Evolutionary conservation across 441 rosid genomes (phyloP), one percentile per base, ranked within the genome.

Genomic region (Flueggea neowawraea): DNA sequence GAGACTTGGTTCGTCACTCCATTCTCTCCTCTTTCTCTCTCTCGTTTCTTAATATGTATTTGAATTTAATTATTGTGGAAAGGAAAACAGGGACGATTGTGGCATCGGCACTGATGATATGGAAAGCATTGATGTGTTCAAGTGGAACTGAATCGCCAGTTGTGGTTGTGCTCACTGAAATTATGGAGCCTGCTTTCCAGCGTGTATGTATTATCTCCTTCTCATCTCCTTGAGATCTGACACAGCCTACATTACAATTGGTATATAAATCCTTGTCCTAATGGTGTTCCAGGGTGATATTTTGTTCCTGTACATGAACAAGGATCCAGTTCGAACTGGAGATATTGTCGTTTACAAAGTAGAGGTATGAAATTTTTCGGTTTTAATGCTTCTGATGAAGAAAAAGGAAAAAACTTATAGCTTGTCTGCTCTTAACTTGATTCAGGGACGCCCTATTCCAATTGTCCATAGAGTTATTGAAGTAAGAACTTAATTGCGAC

Each of bases 181-280:
- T 98, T 66, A 95, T 95, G 98, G 99, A 95, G 67, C 99, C 98
- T n/a, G 97, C 97, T 54, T 91, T 95, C 82, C 85, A 95, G 81
- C 88, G 98, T 80, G 98, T 89, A 61, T 78, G 68, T 16, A 41
- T 54, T 32, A 10, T 14, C 12, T 12, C 32, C 12, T 33, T 6
- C 6, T 36, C 10, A 2, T 31, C 48, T 16, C 9, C 10, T 1
- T 47, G 12, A 32, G 7, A 54, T 16, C 36, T 5, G 41, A 36
- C 4, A 36, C 6, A 5, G 41, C 28, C 28, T 22, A 22, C 28
- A 22, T 22, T 36, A 36, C 9, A 36, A 36, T 36, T 36, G 2
- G 2, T 8, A 36, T 2, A 22, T 22, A 22, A 0, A 22, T 36
- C 7, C 41, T 36, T 36, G 41, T 36, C 4, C 9, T 4, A 0